Percentiles rank a stretch among this genome's conserved stretches.
These are phyloP conservation scores for Eutrema heterophyllum DNA, from an alignment of 345 rosid genomes.

Conservation along the genomic window DNA sequence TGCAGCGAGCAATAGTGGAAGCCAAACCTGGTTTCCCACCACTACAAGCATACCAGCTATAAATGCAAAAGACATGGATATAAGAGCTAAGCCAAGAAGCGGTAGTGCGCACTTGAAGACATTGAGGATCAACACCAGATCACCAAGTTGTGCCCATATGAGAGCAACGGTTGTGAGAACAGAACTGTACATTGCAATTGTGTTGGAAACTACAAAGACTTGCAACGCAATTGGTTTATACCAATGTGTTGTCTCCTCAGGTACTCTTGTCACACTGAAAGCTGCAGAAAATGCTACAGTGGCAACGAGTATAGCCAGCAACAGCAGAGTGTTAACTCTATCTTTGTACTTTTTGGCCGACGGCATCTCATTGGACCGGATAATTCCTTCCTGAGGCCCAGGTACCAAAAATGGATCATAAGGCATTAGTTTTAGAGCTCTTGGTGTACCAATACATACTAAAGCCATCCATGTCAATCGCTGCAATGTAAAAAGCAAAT, in stretches of 20 bases:
- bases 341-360: constrained; percentile 4
- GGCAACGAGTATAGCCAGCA: constrained; percentile 1
- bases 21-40: neutral
- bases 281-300: constrained; percentile 9
- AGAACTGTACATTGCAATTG: constrained; percentile 1
- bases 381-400: neutral
- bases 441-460: neutral
- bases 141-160: constrained; percentile 20
- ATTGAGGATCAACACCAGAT: neutral
- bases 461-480: constrained; percentile 10
- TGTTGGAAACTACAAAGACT: neutral
- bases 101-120: neutral
- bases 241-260: neutral
- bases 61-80: neutral
- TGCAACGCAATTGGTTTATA: neutral
- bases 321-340: constrained; percentile 3
- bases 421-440: neutral
- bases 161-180: constrained; percentile 2
- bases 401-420: neutral
- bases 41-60: neutral
- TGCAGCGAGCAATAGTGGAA: neutral
- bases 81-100: neutral
- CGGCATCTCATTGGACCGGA: neutral
- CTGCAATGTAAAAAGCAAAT: neutral
- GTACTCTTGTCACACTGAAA: neutral